Evolutionary conservation across 2,329 filamentous ascomycete species (phyloP), one percentile per base, ranked within the genome.

Genomic region (Fonsecaea monophora): DNA sequence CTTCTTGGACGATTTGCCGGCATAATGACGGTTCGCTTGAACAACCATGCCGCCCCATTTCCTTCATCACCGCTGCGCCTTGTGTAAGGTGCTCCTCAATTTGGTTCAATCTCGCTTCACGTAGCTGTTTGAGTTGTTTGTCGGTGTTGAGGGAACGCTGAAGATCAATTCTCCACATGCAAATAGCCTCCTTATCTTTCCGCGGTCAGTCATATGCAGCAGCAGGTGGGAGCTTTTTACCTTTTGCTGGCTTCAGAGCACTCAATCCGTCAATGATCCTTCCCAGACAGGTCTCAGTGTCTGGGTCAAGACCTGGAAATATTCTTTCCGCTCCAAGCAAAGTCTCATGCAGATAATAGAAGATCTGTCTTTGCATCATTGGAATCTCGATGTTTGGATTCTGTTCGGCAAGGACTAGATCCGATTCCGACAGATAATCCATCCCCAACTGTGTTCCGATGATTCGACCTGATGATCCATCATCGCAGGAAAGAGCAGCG

Each of bases 141-240:
- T 50, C 7, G 3, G 34, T 13, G 37, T 45, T 58, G 30, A 66
- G 18, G 10, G 42, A 25, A 48, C 59, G 53, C 13, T 66, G 48
- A 53, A 66, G 32, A 18, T 66, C 59, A 18, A 62, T 45, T 25
- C 35, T 25, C 64, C 64, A 66, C n/a, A 32, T 42, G 30, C 40
- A 32, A 37, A 53, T 48, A 15, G 30, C 53, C 12, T 62, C 59
- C 9, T 10, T 42, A n/a, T 62, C 64, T 66, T 13, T 34, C 2
- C 18, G 15, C 3, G 30, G 42, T 60, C 34, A 60, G 62, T 13
- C 25, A 7, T 15, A 25, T 4, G 1, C 40, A 18, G 25, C n/a
- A 40, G 3, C 35, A 9, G 8, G 12, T 1, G 10, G 18, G n/a
- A 53, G 4, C 13, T 3, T 18, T 55, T 53, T 54, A 64, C 62